These are phyloP conservation scores for Dictyostelium discoideum DNA, from an alignment of 78 protist genomes.

Conservation along the genomic window DNA sequence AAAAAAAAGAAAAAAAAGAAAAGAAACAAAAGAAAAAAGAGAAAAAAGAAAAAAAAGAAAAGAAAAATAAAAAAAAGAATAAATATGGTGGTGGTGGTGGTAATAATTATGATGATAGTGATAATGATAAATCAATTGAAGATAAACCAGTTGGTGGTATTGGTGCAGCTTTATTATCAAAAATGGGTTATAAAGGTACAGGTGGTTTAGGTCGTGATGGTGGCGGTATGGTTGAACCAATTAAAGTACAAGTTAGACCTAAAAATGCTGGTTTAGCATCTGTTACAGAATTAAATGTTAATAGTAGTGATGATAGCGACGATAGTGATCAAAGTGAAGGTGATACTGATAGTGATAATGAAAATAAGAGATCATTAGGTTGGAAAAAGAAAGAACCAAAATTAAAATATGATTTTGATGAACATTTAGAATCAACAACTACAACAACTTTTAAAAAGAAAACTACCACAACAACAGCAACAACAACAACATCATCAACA, in stretches of 20 bases:
- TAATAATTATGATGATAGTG: neutral
- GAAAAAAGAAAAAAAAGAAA: too few relatives aligned
- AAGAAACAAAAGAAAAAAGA: neutral
- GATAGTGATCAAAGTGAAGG: neutral
- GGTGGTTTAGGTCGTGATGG: slow-evolving; percentile 55
- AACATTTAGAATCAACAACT: neutral
- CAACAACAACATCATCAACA: slow-evolving; percentile 12
- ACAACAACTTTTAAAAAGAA: neutral
- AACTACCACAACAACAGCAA: neutral
- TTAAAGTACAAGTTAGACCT: slow-evolving; percentile 37
- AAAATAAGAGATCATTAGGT: neutral
- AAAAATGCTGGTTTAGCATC: slow-evolving; percentile 43
- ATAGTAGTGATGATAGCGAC: neutral
- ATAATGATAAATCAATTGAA: neutral
- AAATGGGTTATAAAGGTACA: slow-evolving; percentile 44
- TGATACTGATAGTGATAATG: neutral
- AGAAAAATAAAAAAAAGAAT: neutral
- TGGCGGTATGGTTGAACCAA: slow-evolving; percentile 52
- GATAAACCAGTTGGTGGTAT: slow-evolving; percentile 35
- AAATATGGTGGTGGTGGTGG: too few relatives aligned
- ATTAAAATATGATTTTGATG: slow-evolving; percentile 38
- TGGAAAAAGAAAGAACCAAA: slow-evolving; percentile 48
- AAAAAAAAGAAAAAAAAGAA: slow-evolving; percentile 2
- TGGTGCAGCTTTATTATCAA: slow-evolving; percentile 26
- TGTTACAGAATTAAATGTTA: neutral